Percentiles rank a stretch among this genome's conserved stretches.
Conservation (phyloP, 108 stramenopile species). For the Nannochloropsis gaditana region DNA sequence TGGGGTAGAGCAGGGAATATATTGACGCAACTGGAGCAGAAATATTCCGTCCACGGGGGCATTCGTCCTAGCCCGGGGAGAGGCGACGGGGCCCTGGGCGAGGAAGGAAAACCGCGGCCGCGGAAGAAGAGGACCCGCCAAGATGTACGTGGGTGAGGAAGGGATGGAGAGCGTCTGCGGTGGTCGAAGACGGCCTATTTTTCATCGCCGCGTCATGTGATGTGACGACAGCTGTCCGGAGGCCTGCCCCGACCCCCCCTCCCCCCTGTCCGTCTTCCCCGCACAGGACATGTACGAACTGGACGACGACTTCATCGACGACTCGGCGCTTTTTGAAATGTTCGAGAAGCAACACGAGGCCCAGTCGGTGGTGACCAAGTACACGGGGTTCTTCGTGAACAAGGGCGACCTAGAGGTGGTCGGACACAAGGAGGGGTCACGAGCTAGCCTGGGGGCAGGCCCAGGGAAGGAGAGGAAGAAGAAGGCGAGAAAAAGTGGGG, state of each 20-base stretch:
- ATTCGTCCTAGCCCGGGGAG: neutral
- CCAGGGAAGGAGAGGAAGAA: neutral
- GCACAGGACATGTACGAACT: neutral
- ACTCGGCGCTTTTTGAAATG: neutral
- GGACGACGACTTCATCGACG: neutral
- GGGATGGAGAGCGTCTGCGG: neutral
- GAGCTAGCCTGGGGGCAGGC: neutral
- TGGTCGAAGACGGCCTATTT: neutral
- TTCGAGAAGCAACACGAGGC: constrained; percentile 6
- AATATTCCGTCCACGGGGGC: neutral
- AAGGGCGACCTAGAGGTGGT: neutral
- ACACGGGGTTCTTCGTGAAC: neutral
- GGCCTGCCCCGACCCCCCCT: neutral
- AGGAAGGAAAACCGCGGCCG: neutral
- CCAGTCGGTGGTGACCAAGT: constrained; percentile 2
- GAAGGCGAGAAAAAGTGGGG: constrained; percentile 1
- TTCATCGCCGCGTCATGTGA: too few relatives aligned
- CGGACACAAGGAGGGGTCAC: neutral
- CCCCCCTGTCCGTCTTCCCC: neutral
- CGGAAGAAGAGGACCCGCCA: neutral
- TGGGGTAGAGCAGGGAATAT: neutral
- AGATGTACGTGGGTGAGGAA: neutral
- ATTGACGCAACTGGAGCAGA: neutral
- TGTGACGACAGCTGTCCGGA: neutral
- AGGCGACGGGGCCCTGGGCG: neutral